A percentile compares a stretch with the other conserved stretches of the same genome.
phyloP scores from a whole-genome alignment of 305 asterid species.

The Solanum hybrid region DNA sequence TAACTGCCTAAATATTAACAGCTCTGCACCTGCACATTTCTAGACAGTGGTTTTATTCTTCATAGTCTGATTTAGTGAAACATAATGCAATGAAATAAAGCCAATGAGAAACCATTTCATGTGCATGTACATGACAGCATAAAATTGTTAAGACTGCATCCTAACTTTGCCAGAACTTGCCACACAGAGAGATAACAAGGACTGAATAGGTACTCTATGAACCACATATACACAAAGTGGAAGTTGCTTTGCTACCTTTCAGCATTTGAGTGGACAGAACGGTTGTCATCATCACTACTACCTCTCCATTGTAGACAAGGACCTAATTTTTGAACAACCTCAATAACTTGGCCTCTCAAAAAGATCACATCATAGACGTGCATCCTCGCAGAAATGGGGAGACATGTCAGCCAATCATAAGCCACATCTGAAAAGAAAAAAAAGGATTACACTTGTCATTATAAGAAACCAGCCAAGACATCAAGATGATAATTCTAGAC shows the following conservation, averaged over 20 bases:
- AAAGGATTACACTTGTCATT: neutral
- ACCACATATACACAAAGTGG: neutral
- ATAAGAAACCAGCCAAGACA: neutral
- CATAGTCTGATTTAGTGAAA: neutral
- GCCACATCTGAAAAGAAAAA: slow-evolving; percentile 50
- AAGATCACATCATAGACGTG: slow-evolving; percentile 74
- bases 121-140: neutral
- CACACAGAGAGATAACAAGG: neutral
- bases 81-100: neutral
- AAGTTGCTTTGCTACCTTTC: slow-evolving; percentile 55
- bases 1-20: neutral
- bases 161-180: neutral
- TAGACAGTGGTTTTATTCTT: neutral
- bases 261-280: slow-evolving; percentile 55
- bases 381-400: slow-evolving; percentile 76
- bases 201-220: neutral
- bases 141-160: neutral
- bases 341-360: slow-evolving; percentile 48
- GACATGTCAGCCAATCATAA: slow-evolving; percentile 74
- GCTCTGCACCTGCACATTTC: neutral
- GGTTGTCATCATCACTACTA: slow-evolving; percentile 26
- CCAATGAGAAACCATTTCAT: neutral
- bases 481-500: neutral
- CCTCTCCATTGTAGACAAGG: slow-evolving; percentile 62
- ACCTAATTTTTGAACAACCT: slow-evolving; percentile 55